Conservation (phyloP, 2,329 filamentous ascomycete genomes). For the Leptographium radiaticola region DNA sequence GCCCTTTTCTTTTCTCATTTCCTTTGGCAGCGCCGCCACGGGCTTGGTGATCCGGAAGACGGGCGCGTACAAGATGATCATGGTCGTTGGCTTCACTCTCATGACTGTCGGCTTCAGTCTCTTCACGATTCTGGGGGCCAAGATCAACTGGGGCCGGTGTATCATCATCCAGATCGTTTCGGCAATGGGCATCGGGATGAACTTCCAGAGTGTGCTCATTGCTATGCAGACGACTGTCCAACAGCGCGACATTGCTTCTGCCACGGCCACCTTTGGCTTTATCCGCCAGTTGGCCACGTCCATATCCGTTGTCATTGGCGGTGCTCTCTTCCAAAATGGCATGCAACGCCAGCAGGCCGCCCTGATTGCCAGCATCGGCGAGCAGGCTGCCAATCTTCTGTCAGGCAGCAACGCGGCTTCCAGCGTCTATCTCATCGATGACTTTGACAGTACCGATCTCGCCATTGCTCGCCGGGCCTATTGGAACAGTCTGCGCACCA, state of each 20-base stretch:
- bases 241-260: slow-evolving; percentile 46
- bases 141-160: slow-evolving; percentile 32
- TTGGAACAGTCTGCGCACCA: slow-evolving; percentile 34
- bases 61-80: slow-evolving; percentile 43
- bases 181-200: slow-evolving; percentile 48
- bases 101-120: slow-evolving; percentile 47
- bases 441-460: slow-evolving; percentile 32
- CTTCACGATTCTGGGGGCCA: slow-evolving; percentile 40
- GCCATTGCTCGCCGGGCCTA: slow-evolving; percentile 31
- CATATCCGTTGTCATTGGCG: slow-evolving; percentile 45
- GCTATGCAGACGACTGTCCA: slow-evolving; percentile 50
- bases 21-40: slow-evolving; percentile 26
- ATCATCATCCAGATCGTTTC: slow-evolving; percentile 44
- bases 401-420: slow-evolving; percentile 48
- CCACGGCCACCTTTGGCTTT: slow-evolving; percentile 49
- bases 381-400: slow-evolving; percentile 34
- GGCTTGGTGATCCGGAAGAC: slow-evolving; percentile 36
- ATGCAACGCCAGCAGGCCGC: slow-evolving; percentile 23
- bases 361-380: slow-evolving; percentile 16
- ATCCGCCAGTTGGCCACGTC: slow-evolving; percentile 43
- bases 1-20: slow-evolving; percentile 49
- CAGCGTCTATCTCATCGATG: slow-evolving; percentile 43
- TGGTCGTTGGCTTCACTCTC: slow-evolving; percentile 38
- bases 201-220: slow-evolving; percentile 50
- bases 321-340: slow-evolving; percentile 25